Base-by-base conservation (phyloP, 768 basidiomycete genomes). In the Panaeolus cyanescens region DNA sequence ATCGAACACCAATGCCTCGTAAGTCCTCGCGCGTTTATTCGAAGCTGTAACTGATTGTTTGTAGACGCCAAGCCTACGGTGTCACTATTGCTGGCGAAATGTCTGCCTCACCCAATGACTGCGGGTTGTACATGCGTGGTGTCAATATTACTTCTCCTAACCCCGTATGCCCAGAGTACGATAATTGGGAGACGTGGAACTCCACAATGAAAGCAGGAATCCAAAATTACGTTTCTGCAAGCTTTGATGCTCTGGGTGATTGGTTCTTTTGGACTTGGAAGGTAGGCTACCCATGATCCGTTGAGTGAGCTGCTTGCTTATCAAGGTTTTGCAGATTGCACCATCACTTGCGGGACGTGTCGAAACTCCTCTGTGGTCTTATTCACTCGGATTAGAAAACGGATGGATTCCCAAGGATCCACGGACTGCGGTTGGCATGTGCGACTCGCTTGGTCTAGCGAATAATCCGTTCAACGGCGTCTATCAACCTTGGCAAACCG, bases 401-500 rank as follows among this genome's bases (percentile, higher is more conserved):
- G 92, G 91, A 30, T 92, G 88, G 86, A 83, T 92, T 32, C 91
- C 92, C n/a, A 71, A 70, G 1, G 88, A 93, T 70, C 91, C 91
- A 19, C 78, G 90, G 54, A 71, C 66, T 6, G 81, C 85, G 10
- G 53, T 77, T 17, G 90, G 90, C 31, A 77, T 79, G 39, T 93
- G 91, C 68, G 73, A 63, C 28, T 74, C 79, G 1, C 73, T 88
- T 25, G 83, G 81, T 30, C 45, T 50, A 5, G 45, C 45, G 22
- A 28, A 50, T 15, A 20, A 28, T 4, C 45, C 45, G 7, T 58
- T 42, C 58, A 59, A 68, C 28, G 78, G 78, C 22, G 75, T 79
- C 7, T 79, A 84, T 59, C 63, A 79, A 30, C 60, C 83, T 0
- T 87, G 84, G 80, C 81, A 83, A 67, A 87, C 86, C 22, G 89